Conservation (phyloP, 1,284 basidiomycete genomes). For the Paramarasmius palmivorus region DNA sequence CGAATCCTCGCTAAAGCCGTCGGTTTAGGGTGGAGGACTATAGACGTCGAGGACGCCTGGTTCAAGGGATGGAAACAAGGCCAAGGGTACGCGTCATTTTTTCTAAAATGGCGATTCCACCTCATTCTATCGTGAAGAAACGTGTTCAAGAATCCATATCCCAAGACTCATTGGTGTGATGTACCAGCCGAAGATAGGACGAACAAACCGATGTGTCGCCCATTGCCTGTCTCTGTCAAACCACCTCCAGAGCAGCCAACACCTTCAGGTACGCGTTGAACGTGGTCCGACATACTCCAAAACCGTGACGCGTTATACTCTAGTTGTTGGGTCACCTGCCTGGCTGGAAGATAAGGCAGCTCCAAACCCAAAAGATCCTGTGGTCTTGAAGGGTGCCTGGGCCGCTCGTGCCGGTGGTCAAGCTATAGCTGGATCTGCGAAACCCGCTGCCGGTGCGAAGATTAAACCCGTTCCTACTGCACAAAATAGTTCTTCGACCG, state of each 20-base stretch:
- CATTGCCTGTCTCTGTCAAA: conserved; percentile 44
- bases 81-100: conserved; percentile 29
- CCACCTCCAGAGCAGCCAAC: conserved; percentile 24
- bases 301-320: background rate
- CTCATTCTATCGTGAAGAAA: conserved; percentile 22
- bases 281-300: background rate
- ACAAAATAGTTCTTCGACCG: background rate
- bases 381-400: background rate
- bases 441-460: background rate
- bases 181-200: conserved; percentile 56
- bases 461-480: background rate
- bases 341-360: conserved; percentile 27
- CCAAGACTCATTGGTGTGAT: conserved; percentile 50
- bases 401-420: background rate
- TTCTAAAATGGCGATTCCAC: background rate
- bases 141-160: conserved; percentile 52
- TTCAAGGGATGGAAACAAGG: conserved; percentile 49
- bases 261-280: conserved; percentile 30
- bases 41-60: conserved; percentile 54
- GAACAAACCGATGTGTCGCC: conserved; percentile 55
- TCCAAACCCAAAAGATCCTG: background rate
- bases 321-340: conserved; percentile 40
- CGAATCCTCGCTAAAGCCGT: background rate
- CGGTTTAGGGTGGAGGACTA: conserved; percentile 60
- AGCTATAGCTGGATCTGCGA: background rate